Conservation (phyloP, 2,329 filamentous ascomycete species). For the Talaromyces funiculosus region DNA sequence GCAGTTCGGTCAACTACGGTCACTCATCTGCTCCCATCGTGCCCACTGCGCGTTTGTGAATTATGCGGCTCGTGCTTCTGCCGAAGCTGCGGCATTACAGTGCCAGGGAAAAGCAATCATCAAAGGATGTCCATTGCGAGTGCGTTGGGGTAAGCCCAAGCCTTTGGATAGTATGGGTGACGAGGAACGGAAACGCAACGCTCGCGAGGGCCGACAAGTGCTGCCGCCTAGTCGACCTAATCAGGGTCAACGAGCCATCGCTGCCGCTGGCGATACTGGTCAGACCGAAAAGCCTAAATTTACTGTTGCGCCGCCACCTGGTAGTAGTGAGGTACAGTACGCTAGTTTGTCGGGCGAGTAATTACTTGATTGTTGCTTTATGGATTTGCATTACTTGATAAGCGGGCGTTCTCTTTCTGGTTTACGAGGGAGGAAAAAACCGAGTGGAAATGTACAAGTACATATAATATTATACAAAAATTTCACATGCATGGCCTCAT, state of each 20-base stretch:
- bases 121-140: conserved; percentile 79
- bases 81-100: conserved; percentile 76
- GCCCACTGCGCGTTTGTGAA: conserved; percentile 97
- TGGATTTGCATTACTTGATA: conserved; percentile 7
- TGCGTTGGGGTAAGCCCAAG: conserved; percentile 91
- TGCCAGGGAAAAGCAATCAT: conserved; percentile 87
- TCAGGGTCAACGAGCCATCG: conserved; percentile 27
- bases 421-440: not conserved
- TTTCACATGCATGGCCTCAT: not conserved
- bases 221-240: conserved; percentile 45
- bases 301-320: conserved; percentile 70
- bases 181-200: conserved; percentile 74
- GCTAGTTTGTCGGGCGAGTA: conserved; percentile 78
- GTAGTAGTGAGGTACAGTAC: conserved; percentile 71
- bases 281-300: conserved; percentile 35
- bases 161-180: conserved; percentile 86
- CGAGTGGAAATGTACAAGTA: conserved; percentile 7
- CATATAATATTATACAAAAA: conserved; percentile 2
- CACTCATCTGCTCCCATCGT: conserved; percentile 91
- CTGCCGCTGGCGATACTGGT: conserved; percentile 38
- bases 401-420: conserved; percentile 15
- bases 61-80: conserved; percentile 75
- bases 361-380: conserved; percentile 23
- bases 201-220: conserved; percentile 66
- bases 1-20: conserved; percentile 81